Percentiles rank a stretch among this genome's conserved stretches.
These are phyloP conservation scores for Oryza brachyantha DNA, from an alignment of 176 grass and related monocot species.

Conservation along the genomic window DNA sequence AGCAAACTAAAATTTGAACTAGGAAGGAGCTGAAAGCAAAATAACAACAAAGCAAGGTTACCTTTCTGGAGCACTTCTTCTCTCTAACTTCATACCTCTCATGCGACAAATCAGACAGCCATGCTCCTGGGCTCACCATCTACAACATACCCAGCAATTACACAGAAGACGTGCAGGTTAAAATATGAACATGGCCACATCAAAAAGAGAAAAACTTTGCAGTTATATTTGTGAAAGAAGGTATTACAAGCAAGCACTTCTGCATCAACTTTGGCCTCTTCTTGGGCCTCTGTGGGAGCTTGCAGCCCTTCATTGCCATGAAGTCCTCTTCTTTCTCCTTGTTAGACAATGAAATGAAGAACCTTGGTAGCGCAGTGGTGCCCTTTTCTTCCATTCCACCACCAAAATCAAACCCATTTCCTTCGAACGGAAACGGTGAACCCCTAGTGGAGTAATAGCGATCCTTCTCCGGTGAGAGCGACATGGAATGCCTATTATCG, in stretches of 20 bases:
- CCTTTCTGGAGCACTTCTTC: slow-evolving; percentile 93
- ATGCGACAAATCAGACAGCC: slow-evolving; percentile 91
- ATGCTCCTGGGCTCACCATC: slow-evolving; percentile 90
- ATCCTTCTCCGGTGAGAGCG: slow-evolving; percentile 79
- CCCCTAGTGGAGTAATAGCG: slow-evolving; percentile 89
- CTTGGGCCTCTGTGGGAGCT: slow-evolving; percentile 95
- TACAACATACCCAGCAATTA: slow-evolving; percentile 21
- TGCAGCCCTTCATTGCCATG: slow-evolving; percentile 98
- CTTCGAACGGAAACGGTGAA: slow-evolving; percentile 60
- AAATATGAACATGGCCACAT: not conserved
- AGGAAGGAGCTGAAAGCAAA: not conserved
- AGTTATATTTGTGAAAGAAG: not conserved
- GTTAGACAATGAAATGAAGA: slow-evolving; percentile 94
- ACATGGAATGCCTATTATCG: slow-evolving; percentile 51
- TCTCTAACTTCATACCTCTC: slow-evolving; percentile 97
- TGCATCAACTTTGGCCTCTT: slow-evolving; percentile 95
- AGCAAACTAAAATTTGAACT: not conserved
- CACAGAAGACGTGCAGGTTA: not conserved
- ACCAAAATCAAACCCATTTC: slow-evolving; percentile 41
- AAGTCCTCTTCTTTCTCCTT: slow-evolving; percentile 99
- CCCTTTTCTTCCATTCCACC: slow-evolving; percentile 61
- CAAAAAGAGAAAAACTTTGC: not conserved
- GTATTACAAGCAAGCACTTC: slow-evolving; percentile 83
- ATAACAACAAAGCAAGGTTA: slow-evolving; percentile 18
- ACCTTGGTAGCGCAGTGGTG: slow-evolving; percentile 49